A percentile compares a stretch with the other conserved stretches of the same genome.
Evolutionary conservation across 2,329 filamentous ascomycete genomes (phyloP).

Genomic region (Aureobasidium melanogenum): DNA sequence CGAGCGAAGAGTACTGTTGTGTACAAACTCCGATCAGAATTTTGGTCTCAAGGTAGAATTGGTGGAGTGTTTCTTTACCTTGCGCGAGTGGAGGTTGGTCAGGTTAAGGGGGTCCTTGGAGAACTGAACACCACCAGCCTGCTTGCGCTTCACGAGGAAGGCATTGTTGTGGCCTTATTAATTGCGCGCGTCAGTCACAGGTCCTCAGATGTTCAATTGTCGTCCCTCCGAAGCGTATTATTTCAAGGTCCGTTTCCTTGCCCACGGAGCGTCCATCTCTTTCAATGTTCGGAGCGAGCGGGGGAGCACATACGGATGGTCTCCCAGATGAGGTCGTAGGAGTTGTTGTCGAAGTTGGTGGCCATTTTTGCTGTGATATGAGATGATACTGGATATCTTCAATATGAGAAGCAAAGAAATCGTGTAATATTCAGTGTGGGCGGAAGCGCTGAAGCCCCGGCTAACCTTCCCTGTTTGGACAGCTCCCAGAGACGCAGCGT

Average conservation of each 20-base stretch:
- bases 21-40: too few species aligned
- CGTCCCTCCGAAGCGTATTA: not conserved
- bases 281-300: not conserved
- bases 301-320: constrained; percentile 67
- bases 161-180: constrained; percentile 73
- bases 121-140: constrained; percentile 73
- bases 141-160: constrained; percentile 84
- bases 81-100: constrained; percentile 82
- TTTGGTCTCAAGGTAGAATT: not conserved
- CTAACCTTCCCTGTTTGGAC: constrained; percentile 5
- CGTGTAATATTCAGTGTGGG: constrained; percentile 4
- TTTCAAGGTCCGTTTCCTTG: not conserved
- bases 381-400: constrained; percentile 20
- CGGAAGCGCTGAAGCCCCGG: constrained; percentile 10
- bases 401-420: not conserved
- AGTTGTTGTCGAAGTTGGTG: constrained; percentile 56
- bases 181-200: constrained; percentile 10
- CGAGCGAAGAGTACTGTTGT: constrained; percentile 74
- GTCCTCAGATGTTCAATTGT: not conserved
- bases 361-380: constrained; percentile 47
- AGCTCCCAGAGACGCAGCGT: too few species aligned
- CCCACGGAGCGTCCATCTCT: not conserved
- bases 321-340: constrained; percentile 89
- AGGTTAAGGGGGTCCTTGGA: constrained; percentile 93
- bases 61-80: constrained; percentile 49